Evolutionary conservation across 2,329 filamentous ascomycete species (phyloP).

Genomic region (Phaeosphaeriaceae sp.): DNA sequence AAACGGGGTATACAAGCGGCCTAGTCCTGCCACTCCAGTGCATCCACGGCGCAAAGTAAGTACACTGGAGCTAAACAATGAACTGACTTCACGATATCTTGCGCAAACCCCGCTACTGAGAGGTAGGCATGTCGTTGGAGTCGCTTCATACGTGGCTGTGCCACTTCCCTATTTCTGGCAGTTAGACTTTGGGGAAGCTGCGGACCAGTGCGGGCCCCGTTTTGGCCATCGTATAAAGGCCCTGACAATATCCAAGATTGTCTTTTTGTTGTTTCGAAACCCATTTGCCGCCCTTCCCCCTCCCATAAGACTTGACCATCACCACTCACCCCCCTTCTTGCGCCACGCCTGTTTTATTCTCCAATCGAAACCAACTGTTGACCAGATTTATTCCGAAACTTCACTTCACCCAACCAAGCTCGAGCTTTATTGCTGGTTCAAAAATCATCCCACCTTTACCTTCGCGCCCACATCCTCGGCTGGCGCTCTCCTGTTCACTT

Average conservation of each 20-base stretch:
- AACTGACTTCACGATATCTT: slow-evolving; percentile 9
- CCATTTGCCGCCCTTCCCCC: not conserved
- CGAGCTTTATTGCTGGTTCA: not conserved
- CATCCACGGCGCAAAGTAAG: not conserved
- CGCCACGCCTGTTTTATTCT: slow-evolving; percentile 7
- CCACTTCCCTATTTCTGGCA: slow-evolving; percentile 19
- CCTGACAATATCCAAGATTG: slow-evolving; percentile 16
- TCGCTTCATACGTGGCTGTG: slow-evolving; percentile 16
- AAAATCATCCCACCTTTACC: not conserved
- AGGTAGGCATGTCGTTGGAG: not conserved
- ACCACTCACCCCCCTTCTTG: slow-evolving; percentile 3
- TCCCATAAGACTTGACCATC: not conserved
- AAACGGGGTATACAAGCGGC: not conserved
- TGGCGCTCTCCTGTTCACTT: slow-evolving; percentile 9
- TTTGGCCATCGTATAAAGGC: slow-evolving; percentile 19
- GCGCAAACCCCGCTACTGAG: slow-evolving; percentile 5
- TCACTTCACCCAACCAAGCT: not conserved
- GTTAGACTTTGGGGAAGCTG: slow-evolving; percentile 13
- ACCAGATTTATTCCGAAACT: slow-evolving; percentile 8
- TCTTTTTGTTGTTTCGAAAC: slow-evolving; percentile 23
- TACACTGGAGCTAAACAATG: slow-evolving; percentile 5
- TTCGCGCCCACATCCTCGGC: slow-evolving; percentile 9
- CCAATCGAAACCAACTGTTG: slow-evolving; percentile 8
- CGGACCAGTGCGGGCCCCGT: slow-evolving; percentile 15
- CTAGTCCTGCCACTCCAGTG: not conserved